Evolutionary conservation across 495 filamentous ascomycete species (phyloP).

Genomic region (Lasiosphaeria miniovina): DNA sequence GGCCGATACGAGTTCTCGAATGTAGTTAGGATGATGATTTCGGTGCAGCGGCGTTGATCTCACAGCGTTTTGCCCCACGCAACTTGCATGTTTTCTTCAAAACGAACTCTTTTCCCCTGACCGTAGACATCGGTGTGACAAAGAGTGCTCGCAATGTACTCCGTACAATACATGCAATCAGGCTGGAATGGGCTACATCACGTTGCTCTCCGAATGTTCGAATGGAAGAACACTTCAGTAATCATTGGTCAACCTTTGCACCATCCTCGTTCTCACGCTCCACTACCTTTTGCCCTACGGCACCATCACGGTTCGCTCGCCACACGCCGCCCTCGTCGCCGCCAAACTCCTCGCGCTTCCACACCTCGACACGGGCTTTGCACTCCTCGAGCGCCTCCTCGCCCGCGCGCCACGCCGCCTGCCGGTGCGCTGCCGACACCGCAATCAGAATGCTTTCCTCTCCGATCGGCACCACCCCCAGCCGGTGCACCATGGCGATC

Average conservation of each 20-base stretch:
- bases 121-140: too few relatives aligned
- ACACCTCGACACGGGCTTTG: slow-evolving; percentile 85
- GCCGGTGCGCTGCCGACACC: slow-evolving; percentile 80
- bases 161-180: too few relatives aligned
- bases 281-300: slow-evolving; percentile 44
- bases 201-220: too few relatives aligned
- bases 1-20: too few relatives aligned
- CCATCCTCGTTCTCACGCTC: background rate
- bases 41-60: too few relatives aligned
- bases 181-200: too few relatives aligned
- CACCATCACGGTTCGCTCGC: slow-evolving; percentile 86
- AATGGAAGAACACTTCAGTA: too few relatives aligned
- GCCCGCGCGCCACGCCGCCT: slow-evolving; percentile 81
- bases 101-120: too few relatives aligned
- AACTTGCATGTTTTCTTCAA: too few relatives aligned
- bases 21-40: too few relatives aligned
- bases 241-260: background rate
- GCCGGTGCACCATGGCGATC: slow-evolving; percentile 80
- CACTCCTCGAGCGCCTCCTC: slow-evolving; percentile 87
- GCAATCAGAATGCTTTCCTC: slow-evolving; percentile 93
- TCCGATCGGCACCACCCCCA: slow-evolving; percentile 79
- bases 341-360: slow-evolving; percentile 91
- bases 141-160: too few relatives aligned
- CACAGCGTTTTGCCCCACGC: too few relatives aligned
- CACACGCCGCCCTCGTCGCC: slow-evolving; percentile 77